These are phyloP conservation scores for Cyclanthera cordifolia DNA, from an alignment of 306 rosid species.

Conservation along the genomic window DNA sequence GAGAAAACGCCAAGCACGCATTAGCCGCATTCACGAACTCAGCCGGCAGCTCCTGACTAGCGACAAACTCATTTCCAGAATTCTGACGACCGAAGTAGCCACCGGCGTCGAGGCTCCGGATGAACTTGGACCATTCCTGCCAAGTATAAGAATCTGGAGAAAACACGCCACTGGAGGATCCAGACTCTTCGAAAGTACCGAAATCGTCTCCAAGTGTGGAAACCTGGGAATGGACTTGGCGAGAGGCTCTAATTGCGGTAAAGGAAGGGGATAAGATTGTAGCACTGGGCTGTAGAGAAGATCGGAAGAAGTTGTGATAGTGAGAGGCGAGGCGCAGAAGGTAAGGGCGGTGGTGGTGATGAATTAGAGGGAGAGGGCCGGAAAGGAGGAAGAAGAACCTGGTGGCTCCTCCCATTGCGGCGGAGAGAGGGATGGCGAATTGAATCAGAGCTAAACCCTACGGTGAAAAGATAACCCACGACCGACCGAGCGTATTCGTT, in stretches of 20 bases:
- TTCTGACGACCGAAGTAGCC: constrained; percentile 24
- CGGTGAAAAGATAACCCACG: neutral
- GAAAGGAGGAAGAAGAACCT: constrained; percentile 50
- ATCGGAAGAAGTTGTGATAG: constrained; percentile 21
- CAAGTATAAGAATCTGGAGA: constrained; percentile 22
- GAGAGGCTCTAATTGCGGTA: constrained; percentile 27
- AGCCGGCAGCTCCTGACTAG: constrained; percentile 11
- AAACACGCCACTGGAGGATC: constrained; percentile 4
- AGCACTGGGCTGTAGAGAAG: constrained; percentile 12
- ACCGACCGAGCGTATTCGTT: neutral
- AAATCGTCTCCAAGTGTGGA: constrained; percentile 16
- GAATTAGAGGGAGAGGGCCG: constrained; percentile 26
- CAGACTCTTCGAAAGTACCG: neutral
- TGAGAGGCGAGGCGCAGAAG: constrained; percentile 22
- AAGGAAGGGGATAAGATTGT: constrained; percentile 16
- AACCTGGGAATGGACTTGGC: constrained; percentile 29
- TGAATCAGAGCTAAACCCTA: neutral
- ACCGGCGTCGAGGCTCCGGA: constrained; percentile 36
- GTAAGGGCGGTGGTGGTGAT: constrained; percentile 25
- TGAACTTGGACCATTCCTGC: constrained; percentile 53
- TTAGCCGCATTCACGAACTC: constrained; percentile 32
- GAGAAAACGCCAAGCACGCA: constrained; percentile 56
- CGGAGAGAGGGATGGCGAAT: neutral
- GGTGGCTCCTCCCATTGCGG: constrained; percentile 50
- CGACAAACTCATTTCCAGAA: constrained; percentile 19